Evolutionary conservation across 2,329 filamentous ascomycete genomes (phyloP).

Genomic region (Phyllosticta paracitricarpa): DNA sequence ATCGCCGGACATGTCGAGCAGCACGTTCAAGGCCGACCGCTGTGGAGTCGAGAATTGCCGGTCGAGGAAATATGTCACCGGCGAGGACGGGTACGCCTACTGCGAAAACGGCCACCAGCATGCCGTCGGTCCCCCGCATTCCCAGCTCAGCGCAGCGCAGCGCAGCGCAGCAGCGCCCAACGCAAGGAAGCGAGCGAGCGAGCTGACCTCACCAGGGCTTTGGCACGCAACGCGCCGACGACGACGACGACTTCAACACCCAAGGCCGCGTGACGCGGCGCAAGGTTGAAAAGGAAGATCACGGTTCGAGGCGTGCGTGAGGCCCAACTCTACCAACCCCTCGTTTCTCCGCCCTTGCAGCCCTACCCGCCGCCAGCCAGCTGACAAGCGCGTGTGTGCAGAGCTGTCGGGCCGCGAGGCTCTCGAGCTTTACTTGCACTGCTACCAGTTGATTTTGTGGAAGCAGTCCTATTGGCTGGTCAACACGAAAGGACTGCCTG

Average conservation of each 20-base stretch:
- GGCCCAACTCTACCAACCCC: slow-evolving; percentile 30
- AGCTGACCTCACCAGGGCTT: background rate
- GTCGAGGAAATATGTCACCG: slow-evolving; percentile 53
- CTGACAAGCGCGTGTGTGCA: slow-evolving; percentile 31
- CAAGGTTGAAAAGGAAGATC: slow-evolving; percentile 43
- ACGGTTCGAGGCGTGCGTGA: slow-evolving; percentile 47
- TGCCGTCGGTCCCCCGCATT: background rate
- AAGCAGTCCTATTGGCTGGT: slow-evolving; percentile 72
- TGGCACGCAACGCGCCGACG: background rate
- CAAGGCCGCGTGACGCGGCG: background rate
- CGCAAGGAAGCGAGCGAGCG: background rate
- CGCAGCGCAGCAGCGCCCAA: background rate
- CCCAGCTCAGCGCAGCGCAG: background rate
- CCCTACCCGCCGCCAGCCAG: slow-evolving; percentile 29
- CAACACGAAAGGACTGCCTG: slow-evolving; percentile 52
- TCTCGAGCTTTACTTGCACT: slow-evolving; percentile 70
- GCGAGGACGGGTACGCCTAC: slow-evolving; percentile 66
- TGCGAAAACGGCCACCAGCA: slow-evolving; percentile 64
- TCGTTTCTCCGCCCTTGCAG: slow-evolving; percentile 13
- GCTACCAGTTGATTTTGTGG: slow-evolving; percentile 73
- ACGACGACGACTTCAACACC: slow-evolving; percentile 1
- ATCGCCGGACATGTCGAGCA: background rate
- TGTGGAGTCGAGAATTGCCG: slow-evolving; percentile 58
- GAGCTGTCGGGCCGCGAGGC: slow-evolving; percentile 55
- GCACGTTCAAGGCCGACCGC: slow-evolving; percentile 18